phyloP scores from a whole-genome alignment of 164 flowering plant species.

The grape (Vitis vinifera) region ASM3070453v1 NC_081812.1:17174001-17174500 shows the following conservation, averaged over 20 bases:
- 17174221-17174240: neutral
- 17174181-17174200: constrained; percentile 84
- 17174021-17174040: constrained; percentile 88
- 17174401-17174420: constrained; percentile 86
- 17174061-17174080: constrained; percentile 98
- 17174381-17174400: constrained; percentile 99
- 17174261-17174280: too few species aligned
- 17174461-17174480: constrained; percentile 15
- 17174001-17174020: constrained; percentile 97
- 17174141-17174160: constrained; percentile 86
- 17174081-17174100: constrained; percentile 97
- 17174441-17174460: constrained; percentile 44
- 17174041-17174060: constrained; percentile 96
- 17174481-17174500: neutral
- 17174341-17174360: neutral
- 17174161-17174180: constrained; percentile 92
- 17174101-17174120: constrained; percentile 96
- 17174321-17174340: neutral
- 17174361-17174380: constrained; percentile 1
- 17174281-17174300: too few species aligned
- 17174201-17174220: constrained; percentile 15
- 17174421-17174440: constrained; percentile 88
- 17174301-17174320: neutral
- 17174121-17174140: constrained; percentile 98
- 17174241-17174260: too few species aligned